These are phyloP conservation scores for Capsicum chinense DNA, from an alignment of 257 asterid genomes.

Conservation along the genomic window DNA sequence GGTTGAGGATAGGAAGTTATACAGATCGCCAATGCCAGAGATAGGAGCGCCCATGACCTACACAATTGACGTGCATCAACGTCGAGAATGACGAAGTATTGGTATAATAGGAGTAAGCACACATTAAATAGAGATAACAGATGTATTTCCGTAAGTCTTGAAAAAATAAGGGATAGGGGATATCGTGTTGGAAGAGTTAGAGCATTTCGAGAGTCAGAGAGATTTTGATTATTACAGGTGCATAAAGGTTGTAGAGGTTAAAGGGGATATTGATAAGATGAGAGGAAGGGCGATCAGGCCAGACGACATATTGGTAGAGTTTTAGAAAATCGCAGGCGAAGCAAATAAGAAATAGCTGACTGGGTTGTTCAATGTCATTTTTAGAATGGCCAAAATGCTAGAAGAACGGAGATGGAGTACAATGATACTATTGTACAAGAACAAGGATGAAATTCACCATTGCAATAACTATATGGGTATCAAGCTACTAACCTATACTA, in stretches of 20 bases:
- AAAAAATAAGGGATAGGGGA: no score
- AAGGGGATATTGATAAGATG: neutral
- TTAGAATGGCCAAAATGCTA: neutral
- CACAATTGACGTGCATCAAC: no score
- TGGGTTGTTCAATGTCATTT: neutral
- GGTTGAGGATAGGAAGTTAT: no score
- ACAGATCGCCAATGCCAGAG: no score
- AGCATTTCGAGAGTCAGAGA: neutral
- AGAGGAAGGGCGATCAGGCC: neutral
- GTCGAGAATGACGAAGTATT: no score
- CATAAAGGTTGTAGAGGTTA: neutral
- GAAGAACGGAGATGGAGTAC: neutral
- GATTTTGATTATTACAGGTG: neutral
- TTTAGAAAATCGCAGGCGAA: neutral
- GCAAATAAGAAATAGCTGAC: neutral
- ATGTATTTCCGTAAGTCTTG: no score
- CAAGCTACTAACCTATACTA: neutral
- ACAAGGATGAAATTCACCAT: neutral
- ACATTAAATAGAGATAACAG: no score
- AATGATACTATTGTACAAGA: neutral
- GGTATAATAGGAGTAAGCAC: no score
- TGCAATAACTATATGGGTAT: neutral
- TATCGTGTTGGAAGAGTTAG: no score
- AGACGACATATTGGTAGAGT: neutral
- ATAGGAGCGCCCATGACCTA: no score